Percentiles rank a stretch among this genome's conserved stretches.
Conservation (phyloP, 2,329 filamentous ascomycete genomes). For the Exophiala phaeomuriformis region DNA sequence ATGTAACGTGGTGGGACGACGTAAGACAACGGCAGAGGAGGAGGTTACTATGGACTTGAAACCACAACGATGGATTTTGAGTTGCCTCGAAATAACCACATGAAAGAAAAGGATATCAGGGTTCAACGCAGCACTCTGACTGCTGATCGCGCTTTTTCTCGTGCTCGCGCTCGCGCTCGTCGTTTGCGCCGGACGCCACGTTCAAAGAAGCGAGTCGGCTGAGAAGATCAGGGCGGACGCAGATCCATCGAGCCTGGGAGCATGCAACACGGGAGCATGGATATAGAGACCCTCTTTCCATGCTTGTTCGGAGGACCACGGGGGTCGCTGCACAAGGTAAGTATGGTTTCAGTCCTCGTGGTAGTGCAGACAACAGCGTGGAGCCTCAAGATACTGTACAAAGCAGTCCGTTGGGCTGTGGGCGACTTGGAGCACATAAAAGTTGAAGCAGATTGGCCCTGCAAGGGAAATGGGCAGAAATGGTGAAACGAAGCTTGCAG, state of each 20-base stretch:
- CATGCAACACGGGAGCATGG: neutral
- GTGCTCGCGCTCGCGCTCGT: no score
- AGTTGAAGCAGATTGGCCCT: slow-evolving; percentile 8
- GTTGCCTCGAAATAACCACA: no score
- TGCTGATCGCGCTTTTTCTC: no score
- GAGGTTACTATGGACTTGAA: neutral
- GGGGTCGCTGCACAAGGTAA: neutral
- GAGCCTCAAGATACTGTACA: neutral
- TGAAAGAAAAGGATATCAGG: neutral
- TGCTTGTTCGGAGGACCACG: neutral
- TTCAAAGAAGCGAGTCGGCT: no score
- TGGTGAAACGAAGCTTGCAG: slow-evolving; percentile 17
- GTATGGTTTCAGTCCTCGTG: slow-evolving; percentile 7
- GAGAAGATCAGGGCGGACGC: neutral
- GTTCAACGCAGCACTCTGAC: no score
- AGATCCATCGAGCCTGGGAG: neutral
- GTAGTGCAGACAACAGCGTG: neutral
- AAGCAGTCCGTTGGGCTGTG: neutral
- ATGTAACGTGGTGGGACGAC: neutral
- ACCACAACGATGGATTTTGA: no score
- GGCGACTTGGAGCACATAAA: neutral
- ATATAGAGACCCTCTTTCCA: neutral
- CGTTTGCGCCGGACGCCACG: no score
- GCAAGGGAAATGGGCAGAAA: neutral
- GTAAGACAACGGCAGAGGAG: neutral